These are phyloP conservation scores for Fusarium sp. DNA, from an alignment of 2,329 filamentous ascomycete genomes.

Conservation along the genomic window DNA sequence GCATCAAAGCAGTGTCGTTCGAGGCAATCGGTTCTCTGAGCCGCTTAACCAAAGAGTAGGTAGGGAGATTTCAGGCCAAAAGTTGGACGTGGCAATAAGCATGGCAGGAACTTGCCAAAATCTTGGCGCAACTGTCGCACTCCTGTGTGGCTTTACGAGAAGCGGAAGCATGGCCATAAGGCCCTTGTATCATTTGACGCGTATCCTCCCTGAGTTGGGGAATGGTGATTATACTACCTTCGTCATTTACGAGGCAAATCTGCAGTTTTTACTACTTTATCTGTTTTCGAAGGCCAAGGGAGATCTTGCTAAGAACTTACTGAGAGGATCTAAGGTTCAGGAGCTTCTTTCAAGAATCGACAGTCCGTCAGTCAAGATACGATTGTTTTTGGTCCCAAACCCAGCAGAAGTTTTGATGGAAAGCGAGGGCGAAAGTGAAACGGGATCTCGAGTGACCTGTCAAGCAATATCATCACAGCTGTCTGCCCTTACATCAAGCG, in stretches of 20 bases:
- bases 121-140: neutral
- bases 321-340: rapidly evolving
- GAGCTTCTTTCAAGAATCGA: neutral
- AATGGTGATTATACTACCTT: no score
- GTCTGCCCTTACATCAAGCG: neutral
- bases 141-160: neutral
- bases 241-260: neutral
- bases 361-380: neutral
- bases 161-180: no score
- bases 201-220: neutral
- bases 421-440: neutral
- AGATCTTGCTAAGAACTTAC: rapidly evolving
- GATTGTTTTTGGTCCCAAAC: rapidly evolving
- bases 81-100: neutral
- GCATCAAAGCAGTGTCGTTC: neutral
- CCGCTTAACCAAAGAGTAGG: no score
- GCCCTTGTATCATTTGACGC: neutral
- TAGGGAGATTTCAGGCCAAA: rapidly evolving
- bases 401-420: no score
- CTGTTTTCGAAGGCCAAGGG: neutral
- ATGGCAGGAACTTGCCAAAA: neutral
- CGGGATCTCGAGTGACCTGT: rapidly evolving
- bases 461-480: neutral
- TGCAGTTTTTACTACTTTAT: neutral
- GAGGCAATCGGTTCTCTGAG: no score